Conservation (phyloP, 352 stramenopile species). For the Globisporangium lucens region DNA sequence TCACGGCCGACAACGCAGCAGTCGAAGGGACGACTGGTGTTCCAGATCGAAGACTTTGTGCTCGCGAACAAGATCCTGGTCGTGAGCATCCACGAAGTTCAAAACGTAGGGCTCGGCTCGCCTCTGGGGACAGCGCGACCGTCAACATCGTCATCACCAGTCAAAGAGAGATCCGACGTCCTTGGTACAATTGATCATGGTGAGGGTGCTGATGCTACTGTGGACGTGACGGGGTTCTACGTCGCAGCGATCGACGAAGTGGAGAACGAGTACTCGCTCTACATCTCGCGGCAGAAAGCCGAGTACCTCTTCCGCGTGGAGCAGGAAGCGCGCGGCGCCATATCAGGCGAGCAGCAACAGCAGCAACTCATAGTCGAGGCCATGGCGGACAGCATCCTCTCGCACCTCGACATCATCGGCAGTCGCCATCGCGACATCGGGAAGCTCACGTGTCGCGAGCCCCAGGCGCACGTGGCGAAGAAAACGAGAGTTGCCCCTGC, state of each 20-base stretch:
- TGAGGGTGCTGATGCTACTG: neutral
- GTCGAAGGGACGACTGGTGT: conserved; percentile 25
- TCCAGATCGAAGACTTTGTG: conserved; percentile 31
- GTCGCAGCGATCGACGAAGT: conserved; percentile 59
- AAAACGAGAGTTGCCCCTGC: conserved; percentile 33
- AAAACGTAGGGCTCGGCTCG: conserved; percentile 12
- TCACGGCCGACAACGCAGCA: conserved; percentile 8
- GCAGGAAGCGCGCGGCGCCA: conserved; percentile 10
- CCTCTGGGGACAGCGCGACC: conserved; percentile 8
- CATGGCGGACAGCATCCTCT: conserved; percentile 48
- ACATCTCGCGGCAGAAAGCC: conserved; percentile 40
- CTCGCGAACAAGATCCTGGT: conserved; percentile 33
- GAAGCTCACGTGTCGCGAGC: conserved; percentile 50
- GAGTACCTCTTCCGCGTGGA: conserved; percentile 37
- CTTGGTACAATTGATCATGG: neutral
- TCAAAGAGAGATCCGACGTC: neutral
- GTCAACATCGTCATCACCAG: neutral
- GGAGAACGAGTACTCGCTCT: conserved; percentile 66
- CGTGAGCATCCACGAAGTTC: conserved; percentile 36
- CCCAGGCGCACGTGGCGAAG: conserved; percentile 36
- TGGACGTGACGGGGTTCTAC: conserved; percentile 29
- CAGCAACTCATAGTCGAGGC: conserved; percentile 20
- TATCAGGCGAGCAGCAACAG: neutral
- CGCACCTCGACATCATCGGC: conserved; percentile 59
- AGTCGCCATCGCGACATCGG: conserved; percentile 66